Evolutionary conservation across 495 filamentous ascomycete species (phyloP).

Genomic region (Thermothielavioides terrestris): DNA sequence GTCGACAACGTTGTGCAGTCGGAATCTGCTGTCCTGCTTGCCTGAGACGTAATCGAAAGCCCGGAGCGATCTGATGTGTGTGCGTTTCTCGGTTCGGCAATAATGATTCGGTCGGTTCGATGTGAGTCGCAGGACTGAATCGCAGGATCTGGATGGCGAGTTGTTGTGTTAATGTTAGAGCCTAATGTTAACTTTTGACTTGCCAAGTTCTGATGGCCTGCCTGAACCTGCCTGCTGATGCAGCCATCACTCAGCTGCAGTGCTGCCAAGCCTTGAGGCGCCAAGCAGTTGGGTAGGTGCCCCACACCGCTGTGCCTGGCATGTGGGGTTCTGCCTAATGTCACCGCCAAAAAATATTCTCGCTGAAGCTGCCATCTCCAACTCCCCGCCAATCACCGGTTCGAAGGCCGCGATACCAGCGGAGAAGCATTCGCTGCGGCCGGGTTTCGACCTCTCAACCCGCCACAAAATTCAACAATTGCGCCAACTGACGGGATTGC

Average conservation of each 20-base stretch:
- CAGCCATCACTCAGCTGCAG: constrained; percentile 8
- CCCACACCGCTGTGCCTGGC: not conserved
- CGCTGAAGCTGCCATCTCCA: constrained; percentile 12
- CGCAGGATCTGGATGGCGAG: no score
- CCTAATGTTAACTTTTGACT: no score
- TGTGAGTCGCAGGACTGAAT: no score
- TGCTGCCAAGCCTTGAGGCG: not conserved
- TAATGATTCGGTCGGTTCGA: no score
- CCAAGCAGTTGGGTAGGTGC: not conserved
- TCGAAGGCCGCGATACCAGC: constrained; percentile 17
- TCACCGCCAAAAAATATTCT: constrained; percentile 36
- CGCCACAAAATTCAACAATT: not conserved
- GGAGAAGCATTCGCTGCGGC: constrained; percentile 1
- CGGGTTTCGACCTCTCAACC: constrained; percentile 3
- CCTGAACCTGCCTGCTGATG: no score
- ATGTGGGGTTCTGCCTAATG: constrained; percentile 17
- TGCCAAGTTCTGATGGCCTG: no score
- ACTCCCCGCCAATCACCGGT: constrained; percentile 22
- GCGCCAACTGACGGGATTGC: not conserved
- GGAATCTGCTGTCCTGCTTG: no score
- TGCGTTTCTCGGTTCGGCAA: no score
- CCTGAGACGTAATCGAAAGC: no score
- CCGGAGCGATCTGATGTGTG: no score
- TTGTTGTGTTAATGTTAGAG: no score
- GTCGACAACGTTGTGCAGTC: no score